Evolutionary conservation across 495 filamentous ascomycete species (phyloP), one percentile per base, ranked within the genome.

Genomic region (Immersiella caudata): DNA sequence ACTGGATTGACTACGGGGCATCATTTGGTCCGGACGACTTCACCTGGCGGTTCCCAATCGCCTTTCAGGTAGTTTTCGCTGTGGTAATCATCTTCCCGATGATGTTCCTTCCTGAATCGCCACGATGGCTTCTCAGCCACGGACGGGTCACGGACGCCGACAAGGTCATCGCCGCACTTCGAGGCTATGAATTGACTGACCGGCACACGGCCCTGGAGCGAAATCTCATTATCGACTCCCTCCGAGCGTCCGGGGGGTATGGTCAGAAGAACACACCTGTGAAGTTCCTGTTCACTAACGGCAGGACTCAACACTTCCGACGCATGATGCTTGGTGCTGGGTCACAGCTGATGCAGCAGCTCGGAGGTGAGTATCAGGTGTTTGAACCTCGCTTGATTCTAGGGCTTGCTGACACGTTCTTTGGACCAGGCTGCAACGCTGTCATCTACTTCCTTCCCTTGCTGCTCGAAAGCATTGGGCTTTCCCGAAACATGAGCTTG

Each of bases 361-460:
- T 93, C 33, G 33, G 33, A 36, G 33, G 33, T 36, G 12, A 6
- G 33, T 6, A 36, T 36, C 33, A n/a, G n/a, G n/a, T n/a, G n/a
- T 36, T 36, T 12, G 12, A 36, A 36, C 33, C 33, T 12, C 12
- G 33, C 5, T 12, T 12, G 12, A 36, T 36, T 6, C 5, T 36
- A 5, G 33, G 12, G 12, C 33, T 36, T 12, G 12, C 33, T 36
- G 33, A 36, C 33, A 5, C 33, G 33, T 36, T 36, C 12, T 12
- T 36, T 12, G 5, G 5, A 65, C 69, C 87, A 62, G 87, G 88
- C 12, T 92, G 90, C 78, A 94, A 94, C 66, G 91, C 90, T 14
- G 89, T 92, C 70, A 94, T 93, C 73, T 95, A 95, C 82, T 94
- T 90, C 78, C 90, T 91, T 68, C 90, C 91, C 0, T 84, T 93